Evolutionary conservation across 2,329 filamentous ascomycete species (phyloP).

Genomic region (Davidsoniella australis): DNA sequence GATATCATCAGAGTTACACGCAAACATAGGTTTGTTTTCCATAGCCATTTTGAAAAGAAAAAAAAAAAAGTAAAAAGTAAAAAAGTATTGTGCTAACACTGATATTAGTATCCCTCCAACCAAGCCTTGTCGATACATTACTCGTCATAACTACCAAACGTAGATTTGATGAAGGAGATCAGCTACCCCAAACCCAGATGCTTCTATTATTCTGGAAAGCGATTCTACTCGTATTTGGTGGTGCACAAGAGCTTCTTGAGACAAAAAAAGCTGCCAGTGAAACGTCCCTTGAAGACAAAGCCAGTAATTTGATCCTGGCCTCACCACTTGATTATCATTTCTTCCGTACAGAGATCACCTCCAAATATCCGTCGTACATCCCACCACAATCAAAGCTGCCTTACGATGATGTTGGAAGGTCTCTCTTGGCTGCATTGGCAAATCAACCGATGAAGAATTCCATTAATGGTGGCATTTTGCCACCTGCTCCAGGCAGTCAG

Average conservation of each 20-base stretch:
- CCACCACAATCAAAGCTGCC: slow-evolving; percentile 71
- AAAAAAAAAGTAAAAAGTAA: background rate
- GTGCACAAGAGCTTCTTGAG: slow-evolving; percentile 51
- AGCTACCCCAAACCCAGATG: slow-evolving; percentile 48
- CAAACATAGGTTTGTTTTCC: slow-evolving; percentile 31
- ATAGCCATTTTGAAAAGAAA: background rate
- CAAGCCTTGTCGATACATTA: slow-evolving; percentile 54
- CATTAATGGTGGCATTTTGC: slow-evolving; percentile 44
- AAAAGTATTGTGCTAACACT: slow-evolving; percentile 12
- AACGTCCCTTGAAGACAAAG: slow-evolving; percentile 37
- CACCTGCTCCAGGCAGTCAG: slow-evolving; percentile 34
- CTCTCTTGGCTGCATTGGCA: slow-evolving; percentile 69
- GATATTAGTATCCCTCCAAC: slow-evolving; percentile 37
- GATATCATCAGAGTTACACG: slow-evolving; percentile 29
- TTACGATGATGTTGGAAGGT: slow-evolving; percentile 78
- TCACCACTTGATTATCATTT: slow-evolving; percentile 92
- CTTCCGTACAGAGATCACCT: slow-evolving; percentile 91
- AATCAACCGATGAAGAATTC: slow-evolving; percentile 51
- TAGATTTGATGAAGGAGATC: slow-evolving; percentile 53
- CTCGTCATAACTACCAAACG: slow-evolving; percentile 51
- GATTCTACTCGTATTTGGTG: slow-evolving; percentile 70
- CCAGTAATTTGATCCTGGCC: slow-evolving; percentile 70
- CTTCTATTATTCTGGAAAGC: slow-evolving; percentile 86
- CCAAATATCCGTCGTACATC: slow-evolving; percentile 93
- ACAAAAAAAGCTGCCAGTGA: slow-evolving; percentile 59